Evolutionary conservation across 768 basidiomycete species (phyloP), one percentile per base, ranked within the genome.

Genomic region (Rhodocollybia butyracea): DNA sequence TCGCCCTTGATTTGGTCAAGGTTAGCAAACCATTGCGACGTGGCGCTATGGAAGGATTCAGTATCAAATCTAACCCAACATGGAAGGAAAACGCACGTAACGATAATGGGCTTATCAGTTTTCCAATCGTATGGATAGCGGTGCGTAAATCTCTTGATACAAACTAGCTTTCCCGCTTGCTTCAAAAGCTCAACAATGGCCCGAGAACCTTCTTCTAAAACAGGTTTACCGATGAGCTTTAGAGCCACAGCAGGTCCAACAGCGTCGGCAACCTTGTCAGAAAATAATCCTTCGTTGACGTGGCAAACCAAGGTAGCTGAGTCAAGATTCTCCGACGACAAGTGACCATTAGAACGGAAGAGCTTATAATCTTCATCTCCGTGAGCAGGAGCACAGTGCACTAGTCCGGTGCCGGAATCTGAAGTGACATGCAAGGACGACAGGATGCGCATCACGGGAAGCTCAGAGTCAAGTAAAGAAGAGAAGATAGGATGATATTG

Each of bases 21-120:
- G 65, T 96, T 91, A 3, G 95, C 94, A 65, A 99, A 99, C 96
- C 96, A 99, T 61, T 98, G 96, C 0, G 91, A 92, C 2, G 95
- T 98, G 0, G 94, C 91, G 15, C 92, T 92, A 59, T 5, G 48
- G 5, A n/a, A 54, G 10, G n/a, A 19, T 12, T 30, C 24, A 42
- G 41, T 26, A 29, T 38, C 21, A 13, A 12, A 22, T 27, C 24
- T 8, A 30, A 17, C 29, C 11, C 46, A 36, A 46, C 13, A 27
- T 13, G 34, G 26, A 3, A 45, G 3, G 26, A 24, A 22, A 17
- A 69, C 86, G 59, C 64, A 94, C 91, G 88, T 87, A 59, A 93
- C 81, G 61, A 98, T 95, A 64, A 98, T 85, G 0, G 96, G 95
- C 63, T 92, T 76, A 60, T 94, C 84, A 4, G 96, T 96, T 70